These are phyloP conservation scores for Fusarium sororula DNA, from an alignment of 2,329 filamentous ascomycete genomes.

Conservation along the genomic window DNA sequence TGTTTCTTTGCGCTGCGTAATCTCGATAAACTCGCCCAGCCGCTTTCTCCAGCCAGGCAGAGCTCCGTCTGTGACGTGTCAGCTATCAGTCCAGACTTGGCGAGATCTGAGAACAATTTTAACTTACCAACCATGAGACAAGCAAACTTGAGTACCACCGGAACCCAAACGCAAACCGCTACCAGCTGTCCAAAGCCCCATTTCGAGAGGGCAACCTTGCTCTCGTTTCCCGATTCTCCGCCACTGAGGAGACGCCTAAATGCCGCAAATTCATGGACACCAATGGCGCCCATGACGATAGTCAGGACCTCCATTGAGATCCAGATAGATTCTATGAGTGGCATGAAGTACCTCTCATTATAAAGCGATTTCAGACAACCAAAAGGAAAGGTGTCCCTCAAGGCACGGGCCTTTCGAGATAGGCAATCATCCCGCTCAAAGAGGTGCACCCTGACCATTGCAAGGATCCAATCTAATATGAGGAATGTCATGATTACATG, in stretches of 20 bases:
- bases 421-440: not conserved
- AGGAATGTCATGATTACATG: not conserved
- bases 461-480: not conserved
- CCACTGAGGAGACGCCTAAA: not conserved
- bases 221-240: not conserved
- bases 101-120: fast-evolving
- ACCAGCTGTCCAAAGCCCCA: conserved; percentile 8
- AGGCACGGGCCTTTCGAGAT: fast-evolving
- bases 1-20: not conserved
- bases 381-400: too few relatives aligned
- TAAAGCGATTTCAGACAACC: too few relatives aligned
- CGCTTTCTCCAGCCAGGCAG: not conserved
- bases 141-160: not conserved
- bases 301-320: not conserved
- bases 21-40: not conserved
- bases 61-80: not conserved
- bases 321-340: not conserved
- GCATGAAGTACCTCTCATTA: too few relatives aligned
- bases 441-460: fast-evolving
- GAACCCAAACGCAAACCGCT: conserved; percentile 4
- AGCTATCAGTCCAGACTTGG: fast-evolving
- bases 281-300: not conserved
- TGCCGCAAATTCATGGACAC: not conserved
- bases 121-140: not conserved
- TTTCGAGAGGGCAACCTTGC: not conserved